phyloP scores from a whole-genome alignment of 2,329 filamentous ascomycete species.

The Nemania abortiva region DNA sequence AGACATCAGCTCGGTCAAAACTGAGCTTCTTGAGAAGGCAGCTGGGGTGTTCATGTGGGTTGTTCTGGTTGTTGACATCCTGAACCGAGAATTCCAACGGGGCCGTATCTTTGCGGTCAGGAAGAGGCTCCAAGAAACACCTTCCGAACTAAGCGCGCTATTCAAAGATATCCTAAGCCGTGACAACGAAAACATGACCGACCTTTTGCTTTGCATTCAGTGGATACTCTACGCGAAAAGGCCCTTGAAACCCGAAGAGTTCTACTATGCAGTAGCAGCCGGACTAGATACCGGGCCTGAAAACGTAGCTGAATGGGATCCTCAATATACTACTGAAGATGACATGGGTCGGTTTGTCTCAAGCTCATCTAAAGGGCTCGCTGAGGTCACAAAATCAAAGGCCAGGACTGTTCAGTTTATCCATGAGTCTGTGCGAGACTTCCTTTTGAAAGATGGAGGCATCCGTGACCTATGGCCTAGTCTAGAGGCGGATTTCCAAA shows the following conservation, averaged over 20 bases:
- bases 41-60: slow-evolving; percentile 37
- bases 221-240: slow-evolving; percentile 29
- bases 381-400: slow-evolving; percentile 55
- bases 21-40: slow-evolving; percentile 33
- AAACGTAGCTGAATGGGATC: slow-evolving; percentile 48
- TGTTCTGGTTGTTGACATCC: slow-evolving; percentile 34
- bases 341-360: not conserved
- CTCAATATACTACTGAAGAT: not conserved
- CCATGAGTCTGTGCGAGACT: slow-evolving; percentile 64
- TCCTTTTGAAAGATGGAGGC: slow-evolving; percentile 56
- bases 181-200: slow-evolving; percentile 31
- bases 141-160: slow-evolving; percentile 25
- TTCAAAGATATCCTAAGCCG: slow-evolving; percentile 33
- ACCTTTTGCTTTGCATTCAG: slow-evolving; percentile 30
- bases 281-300: slow-evolving; percentile 8
- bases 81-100: slow-evolving; percentile 33
- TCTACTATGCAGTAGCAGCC: not conserved
- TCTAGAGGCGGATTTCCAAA: slow-evolving; percentile 56
- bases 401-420: slow-evolving; percentile 62
- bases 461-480: slow-evolving; percentile 51
- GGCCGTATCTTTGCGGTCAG: slow-evolving; percentile 30
- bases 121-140: slow-evolving; percentile 28
- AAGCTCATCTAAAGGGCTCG: not conserved
- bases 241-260: not conserved
- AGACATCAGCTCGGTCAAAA: slow-evolving; percentile 14